Evolutionary conservation across 768 basidiomycete genomes (phyloP).

Genomic region (Agaricus sinodeliciosus): DNA sequence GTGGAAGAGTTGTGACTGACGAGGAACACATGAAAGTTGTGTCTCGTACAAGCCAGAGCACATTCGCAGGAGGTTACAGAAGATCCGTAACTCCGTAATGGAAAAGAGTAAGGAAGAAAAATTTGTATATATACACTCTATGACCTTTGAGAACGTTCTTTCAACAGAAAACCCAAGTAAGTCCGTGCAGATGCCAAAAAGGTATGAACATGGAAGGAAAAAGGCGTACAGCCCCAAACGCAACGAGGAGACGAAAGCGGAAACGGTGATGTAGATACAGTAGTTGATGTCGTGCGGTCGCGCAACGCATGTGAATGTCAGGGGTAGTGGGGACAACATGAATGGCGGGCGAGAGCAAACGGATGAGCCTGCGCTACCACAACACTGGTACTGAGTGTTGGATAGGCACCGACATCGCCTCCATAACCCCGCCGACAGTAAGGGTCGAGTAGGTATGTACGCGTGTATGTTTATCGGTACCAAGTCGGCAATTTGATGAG

Average conservation of each 20-base stretch:
- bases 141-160: slow-evolving; percentile 7
- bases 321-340: no score
- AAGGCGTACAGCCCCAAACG: neutral
- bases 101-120: neutral
- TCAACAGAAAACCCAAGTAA: neutral
- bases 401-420: neutral
- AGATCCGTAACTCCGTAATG: neutral
- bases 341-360: no score
- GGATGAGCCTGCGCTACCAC: no score
- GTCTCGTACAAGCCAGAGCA: neutral
- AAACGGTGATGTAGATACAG: no score
- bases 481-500: neutral
- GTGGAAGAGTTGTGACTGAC: neutral
- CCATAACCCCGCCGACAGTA: neutral
- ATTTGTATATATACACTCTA: slow-evolving; percentile 8
- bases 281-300: no score
- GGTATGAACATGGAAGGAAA: neutral
- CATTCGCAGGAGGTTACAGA: neutral
- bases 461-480: neutral
- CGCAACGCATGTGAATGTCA: no score
- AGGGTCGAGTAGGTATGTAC: neutral
- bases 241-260: neutral
- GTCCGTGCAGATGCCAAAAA: slow-evolving; percentile 9
- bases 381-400: no score
- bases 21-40: neutral